Conservation (phyloP, 495 filamentous ascomycete species). For the Saxophila tyrrhenica region DNA sequence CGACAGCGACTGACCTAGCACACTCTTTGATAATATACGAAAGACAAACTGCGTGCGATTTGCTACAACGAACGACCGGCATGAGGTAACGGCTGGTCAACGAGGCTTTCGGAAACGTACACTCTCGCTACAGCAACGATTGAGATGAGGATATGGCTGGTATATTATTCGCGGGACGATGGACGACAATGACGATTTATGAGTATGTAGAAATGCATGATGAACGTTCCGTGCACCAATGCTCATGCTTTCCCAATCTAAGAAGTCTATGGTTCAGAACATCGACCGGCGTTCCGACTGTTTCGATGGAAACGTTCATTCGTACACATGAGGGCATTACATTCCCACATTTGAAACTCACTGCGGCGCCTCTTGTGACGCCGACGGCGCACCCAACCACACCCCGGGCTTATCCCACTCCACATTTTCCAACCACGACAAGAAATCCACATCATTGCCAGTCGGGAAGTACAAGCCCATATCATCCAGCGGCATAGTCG, state of each 20-base stretch:
- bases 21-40: background rate
- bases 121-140: too few species aligned
- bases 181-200: too few species aligned
- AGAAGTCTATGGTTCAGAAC: too few species aligned
- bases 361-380: background rate
- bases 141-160: too few species aligned
- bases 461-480: slow-evolving; percentile 20
- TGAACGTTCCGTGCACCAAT: too few species aligned
- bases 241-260: too few species aligned
- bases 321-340: background rate
- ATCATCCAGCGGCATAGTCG: slow-evolving; percentile 13
- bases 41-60: too few species aligned
- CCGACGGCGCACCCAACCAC: background rate
- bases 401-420: slow-evolving; percentile 25
- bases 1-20: background rate
- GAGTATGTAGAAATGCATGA: too few species aligned
- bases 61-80: background rate
- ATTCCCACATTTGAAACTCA: background rate
- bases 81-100: too few species aligned
- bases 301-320: background rate
- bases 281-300: background rate
- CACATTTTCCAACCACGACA: slow-evolving; percentile 29
- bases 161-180: too few species aligned
- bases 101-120: too few species aligned
- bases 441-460: slow-evolving; percentile 28